Conservation (phyloP, 805 yeast genomes). For the Scheffersomyces coipomensis region DNA sequence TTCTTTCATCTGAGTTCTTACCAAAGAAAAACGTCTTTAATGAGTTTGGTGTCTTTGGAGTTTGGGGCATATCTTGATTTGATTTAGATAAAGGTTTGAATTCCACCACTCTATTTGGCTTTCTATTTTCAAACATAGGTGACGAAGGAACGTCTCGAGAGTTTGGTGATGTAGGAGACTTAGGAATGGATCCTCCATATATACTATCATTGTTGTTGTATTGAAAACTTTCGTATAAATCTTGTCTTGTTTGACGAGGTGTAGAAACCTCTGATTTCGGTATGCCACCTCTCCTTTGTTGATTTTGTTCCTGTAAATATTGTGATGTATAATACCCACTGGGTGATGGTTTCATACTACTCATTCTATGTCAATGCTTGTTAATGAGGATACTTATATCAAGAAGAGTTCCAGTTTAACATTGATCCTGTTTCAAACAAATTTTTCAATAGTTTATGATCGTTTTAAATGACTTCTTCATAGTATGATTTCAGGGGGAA, state of each 20-base stretch:
- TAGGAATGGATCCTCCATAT: constrained; percentile 1
- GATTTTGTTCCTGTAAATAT: constrained; percentile 25
- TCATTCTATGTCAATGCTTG: too few species aligned
- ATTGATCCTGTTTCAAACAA: too few species aligned
- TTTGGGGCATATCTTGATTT: neutral
- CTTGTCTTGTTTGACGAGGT: too few species aligned
- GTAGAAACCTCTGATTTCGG: too few species aligned
- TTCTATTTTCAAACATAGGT: neutral
- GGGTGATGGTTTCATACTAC: constrained; percentile 43
- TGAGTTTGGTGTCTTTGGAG: neutral
- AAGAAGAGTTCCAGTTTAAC: too few species aligned
- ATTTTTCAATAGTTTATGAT: too few species aligned
- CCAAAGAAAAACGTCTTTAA: neutral
- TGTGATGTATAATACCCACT: constrained; percentile 39
- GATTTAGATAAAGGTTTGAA: neutral
- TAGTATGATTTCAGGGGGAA: too few species aligned
- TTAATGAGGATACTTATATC: too few species aligned
- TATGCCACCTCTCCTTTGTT: too few species aligned
- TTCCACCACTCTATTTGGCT: neutral
- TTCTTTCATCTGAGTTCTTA: neutral
- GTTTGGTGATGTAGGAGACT: constrained; percentile 1
- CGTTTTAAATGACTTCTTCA: too few species aligned
- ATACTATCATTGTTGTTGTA: neutral
- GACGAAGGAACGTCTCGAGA: neutral
- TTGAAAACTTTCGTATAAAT: too few species aligned